Base-by-base conservation (phyloP, 208 protist species). In the Paratrypanosoma confusum region DNA sequence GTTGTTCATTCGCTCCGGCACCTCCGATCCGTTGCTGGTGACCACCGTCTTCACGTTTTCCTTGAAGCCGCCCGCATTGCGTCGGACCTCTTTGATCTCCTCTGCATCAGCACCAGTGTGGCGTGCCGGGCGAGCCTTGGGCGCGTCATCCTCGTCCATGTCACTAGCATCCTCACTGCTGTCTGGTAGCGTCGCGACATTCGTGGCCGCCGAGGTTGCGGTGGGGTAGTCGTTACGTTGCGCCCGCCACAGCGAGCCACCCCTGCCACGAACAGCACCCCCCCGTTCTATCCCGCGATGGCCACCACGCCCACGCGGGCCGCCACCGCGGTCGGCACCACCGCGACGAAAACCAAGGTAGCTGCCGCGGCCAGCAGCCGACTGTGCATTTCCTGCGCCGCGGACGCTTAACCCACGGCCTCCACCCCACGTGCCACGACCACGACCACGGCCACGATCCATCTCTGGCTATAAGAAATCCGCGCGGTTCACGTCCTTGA, bases 1-100 rank as follows among this genome's bases (percentile, higher is more conserved):
- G 45, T 67, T 89, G 70, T 93, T 93, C 16, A 93, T 65, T 49
- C 74, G 72, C 41, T 64, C 65, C 0, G 84, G 84, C 8, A 93
- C 36, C 63, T 93, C 79, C 29, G 77, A 81, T 14, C 77, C 84
- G 38, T 52, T 65, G 18, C 69, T 64, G 13, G 66, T 87, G 16
- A 86, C 55, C 2, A 61, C 74, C 5, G 84, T 93, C 13, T 76
- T 65, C 25, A 89, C 13, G 8, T 33, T 7, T 13, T 33, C 8
- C 28, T 33, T 33, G n/a, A n/a, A n/a, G n/a, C n/a, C n/a, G n/a
- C 71, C 0, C 33, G 42, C 3, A 55, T 73, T 5, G 45, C 35
- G 24, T 24, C 42, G 8, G 10, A 21, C 23, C n/a, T 13, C 35
- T 3, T 17, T 0, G 36, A 44, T 13, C 21, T 11, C 11, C 1